phyloP scores from a whole-genome alignment of 1,284 basidiomycete species.

The Schizophyllum commune region DNA sequence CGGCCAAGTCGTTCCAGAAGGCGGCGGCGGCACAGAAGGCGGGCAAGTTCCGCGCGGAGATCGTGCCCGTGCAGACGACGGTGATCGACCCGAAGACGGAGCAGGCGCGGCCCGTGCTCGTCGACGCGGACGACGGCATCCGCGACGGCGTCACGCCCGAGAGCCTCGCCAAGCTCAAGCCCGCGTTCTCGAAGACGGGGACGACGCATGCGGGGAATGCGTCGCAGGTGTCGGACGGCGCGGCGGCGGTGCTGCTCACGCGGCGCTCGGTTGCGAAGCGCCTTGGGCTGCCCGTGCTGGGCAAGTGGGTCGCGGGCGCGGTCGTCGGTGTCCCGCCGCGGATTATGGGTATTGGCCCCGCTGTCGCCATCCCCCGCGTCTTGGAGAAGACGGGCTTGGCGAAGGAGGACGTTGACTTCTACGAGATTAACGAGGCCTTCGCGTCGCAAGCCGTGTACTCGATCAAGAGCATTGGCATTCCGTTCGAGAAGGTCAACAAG shows the following conservation, averaged over 20 bases:
- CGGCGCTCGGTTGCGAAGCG: conserved; percentile 83
- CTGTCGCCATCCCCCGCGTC: conserved; percentile 76
- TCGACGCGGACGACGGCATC: conserved; percentile 90
- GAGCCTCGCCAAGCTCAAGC: conserved; percentile 86
- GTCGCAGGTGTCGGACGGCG: conserved; percentile 96
- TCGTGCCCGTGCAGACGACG: conserved; percentile 78
- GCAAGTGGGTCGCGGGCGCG: conserved; percentile 81
- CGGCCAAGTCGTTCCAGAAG: conserved; percentile 81
- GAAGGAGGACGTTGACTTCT: conserved; percentile 83
- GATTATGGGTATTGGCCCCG: conserved; percentile 90
- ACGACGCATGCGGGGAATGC: conserved; percentile 91
- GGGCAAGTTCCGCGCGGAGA: conserved; percentile 90
- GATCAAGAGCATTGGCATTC: conserved; percentile 69
- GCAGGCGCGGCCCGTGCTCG: conserved; percentile 70
- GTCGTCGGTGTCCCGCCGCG: conserved; percentile 83
- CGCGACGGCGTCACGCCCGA: conserved; percentile 87
- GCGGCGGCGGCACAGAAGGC: conserved; percentile 84
- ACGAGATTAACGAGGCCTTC: conserved; percentile 94
- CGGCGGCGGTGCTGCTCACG: conserved; percentile 88
- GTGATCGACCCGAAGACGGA: conserved; percentile 81
- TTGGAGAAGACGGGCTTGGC: conserved; percentile 69
- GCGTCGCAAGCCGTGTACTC: conserved; percentile 83
- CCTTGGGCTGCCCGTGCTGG: conserved; percentile 85
- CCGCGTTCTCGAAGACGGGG: conserved; percentile 87
- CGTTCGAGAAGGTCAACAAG: conserved; percentile 77